Percentiles rank a stretch among this genome's conserved stretches.
Conservation (phyloP, 192 early-diverging fungal genomes). For the Podila epigama region DNA sequence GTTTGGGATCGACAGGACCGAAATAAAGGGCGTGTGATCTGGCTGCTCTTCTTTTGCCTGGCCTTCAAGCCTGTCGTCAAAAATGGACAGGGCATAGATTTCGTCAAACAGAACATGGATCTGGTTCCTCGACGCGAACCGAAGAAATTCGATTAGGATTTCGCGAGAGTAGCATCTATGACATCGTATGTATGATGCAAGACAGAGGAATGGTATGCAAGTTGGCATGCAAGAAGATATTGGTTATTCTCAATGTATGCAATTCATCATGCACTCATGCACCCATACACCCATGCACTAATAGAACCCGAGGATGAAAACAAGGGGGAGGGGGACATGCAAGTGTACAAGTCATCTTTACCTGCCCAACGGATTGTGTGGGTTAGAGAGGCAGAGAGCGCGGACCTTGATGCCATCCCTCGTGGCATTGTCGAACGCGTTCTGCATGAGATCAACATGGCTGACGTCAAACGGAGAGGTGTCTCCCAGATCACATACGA, state of each 20-base stretch:
- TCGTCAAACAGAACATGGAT: constrained; percentile 82
- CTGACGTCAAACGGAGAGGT: constrained; percentile 43
- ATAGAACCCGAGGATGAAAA: too few species aligned
- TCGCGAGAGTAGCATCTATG: constrained; percentile 59
- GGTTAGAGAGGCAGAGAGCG: constrained; percentile 76
- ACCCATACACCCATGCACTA: too few species aligned
- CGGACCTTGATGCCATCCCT: constrained; percentile 50
- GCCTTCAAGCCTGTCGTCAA: constrained; percentile 47
- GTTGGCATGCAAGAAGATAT: too few species aligned
- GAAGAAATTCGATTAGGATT: constrained; percentile 60
- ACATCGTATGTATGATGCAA: neutral
- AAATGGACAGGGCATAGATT: constrained; percentile 78
- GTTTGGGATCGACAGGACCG: constrained; percentile 63
- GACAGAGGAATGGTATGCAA: neutral
- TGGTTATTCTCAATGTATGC: too few species aligned
- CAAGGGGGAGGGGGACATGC: too few species aligned
- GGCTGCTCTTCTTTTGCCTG: constrained; percentile 31
- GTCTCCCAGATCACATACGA: constrained; percentile 57
- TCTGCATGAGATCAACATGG: constrained; percentile 55
- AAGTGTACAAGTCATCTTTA: too few species aligned
- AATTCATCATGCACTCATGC: too few species aligned
- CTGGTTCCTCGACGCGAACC: constrained; percentile 67
- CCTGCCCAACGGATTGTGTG: constrained; percentile 76
- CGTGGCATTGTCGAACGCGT: constrained; percentile 52
- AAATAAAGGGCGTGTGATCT: constrained; percentile 62